Evolutionary conservation across 2,329 filamentous ascomycete genomes (phyloP), one percentile per base, ranked within the genome.

Genomic region (Epicoccum sorghinum): DNA sequence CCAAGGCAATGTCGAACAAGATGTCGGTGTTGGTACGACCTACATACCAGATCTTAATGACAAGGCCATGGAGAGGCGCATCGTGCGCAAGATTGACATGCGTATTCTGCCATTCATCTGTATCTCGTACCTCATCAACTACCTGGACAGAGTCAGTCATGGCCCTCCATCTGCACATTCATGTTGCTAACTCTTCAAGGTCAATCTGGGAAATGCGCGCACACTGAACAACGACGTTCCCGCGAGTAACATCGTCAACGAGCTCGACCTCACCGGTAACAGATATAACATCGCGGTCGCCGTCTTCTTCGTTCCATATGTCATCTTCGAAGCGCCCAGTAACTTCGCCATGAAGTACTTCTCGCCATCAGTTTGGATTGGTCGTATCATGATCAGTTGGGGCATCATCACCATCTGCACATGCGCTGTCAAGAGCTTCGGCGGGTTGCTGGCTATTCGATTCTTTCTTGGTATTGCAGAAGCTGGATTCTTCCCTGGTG

Each of bases 351-450:
- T 78, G 61, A 77, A 75, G 49, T 61, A 68, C 45, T 66, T 76
- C 2, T 60, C 63, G 6, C 74, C 75, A 0, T 64, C 60, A 9
- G 51, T 60, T 1, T 65, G 62, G 62, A 58, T 61, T 81, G 57
- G 55, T 14, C 54, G 57, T 25, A 93, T 93, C 68, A 95, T 96
- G 87, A 82, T 83, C 62, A 79, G 81, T 1, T 86, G 89, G 89
- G 89, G 89, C 12, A 74, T 80, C 10, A 80, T 79, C 48, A 89
- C 89, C 86, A 80, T 86, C 0, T 82, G 83, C 30, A 88, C 88
- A 82, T 85, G 86, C 4, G 85, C 89, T 43, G 81, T 84, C 3
- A 75, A 79, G 40, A 86, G 82, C 65, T 87, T 82, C 75, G 80
- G 79, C 1, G 85, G 85, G 0, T 77, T 90, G 2, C 22, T 62